These are phyloP conservation scores for Sphaerulina musiva DNA, from an alignment of 2,329 filamentous ascomycete genomes.

Conservation along the genomic window DNA sequence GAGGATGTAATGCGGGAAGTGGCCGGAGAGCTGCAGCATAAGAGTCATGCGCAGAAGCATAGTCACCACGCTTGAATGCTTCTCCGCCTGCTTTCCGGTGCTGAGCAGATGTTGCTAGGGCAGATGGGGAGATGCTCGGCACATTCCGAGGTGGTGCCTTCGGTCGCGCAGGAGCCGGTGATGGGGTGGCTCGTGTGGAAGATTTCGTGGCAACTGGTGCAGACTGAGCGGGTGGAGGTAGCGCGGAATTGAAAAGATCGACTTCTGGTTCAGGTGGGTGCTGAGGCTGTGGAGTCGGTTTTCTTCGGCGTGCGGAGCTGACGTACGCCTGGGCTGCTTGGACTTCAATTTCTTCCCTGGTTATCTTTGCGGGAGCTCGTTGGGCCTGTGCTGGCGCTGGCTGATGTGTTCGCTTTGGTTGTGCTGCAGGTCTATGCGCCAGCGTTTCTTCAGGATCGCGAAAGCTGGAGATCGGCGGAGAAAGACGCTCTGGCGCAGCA, in stretches of 20 bases:
- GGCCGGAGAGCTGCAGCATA: constrained; percentile 71
- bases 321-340: constrained; percentile 78
- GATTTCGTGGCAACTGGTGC: constrained; percentile 12
- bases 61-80: constrained; percentile 92
- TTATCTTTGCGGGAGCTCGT: constrained; percentile 54
- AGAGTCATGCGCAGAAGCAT: constrained; percentile 72
- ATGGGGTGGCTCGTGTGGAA: constrained; percentile 28
- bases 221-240: constrained; percentile 1
- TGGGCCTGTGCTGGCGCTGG: constrained; percentile 34
- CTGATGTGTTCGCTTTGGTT: constrained; percentile 37
- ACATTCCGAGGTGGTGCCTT: constrained; percentile 52
- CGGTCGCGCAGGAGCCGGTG: constrained; percentile 39
- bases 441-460: constrained; percentile 31
- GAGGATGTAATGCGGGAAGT: constrained; percentile 71
- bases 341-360: constrained; percentile 67
- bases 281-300: constrained; percentile 45
- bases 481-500: constrained; percentile 18
- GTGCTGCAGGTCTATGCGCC: constrained; percentile 36
- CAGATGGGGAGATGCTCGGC: constrained; percentile 61
- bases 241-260: constrained; percentile 33
- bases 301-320: constrained; percentile 76
- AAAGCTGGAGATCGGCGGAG: constrained; percentile 17
- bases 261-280: constrained; percentile 29
- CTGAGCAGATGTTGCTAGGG: constrained; percentile 67
- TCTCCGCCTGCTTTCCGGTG: constrained; percentile 75